These are phyloP conservation scores for Choiromyces venosus DNA, from an alignment of 495 filamentous ascomycete genomes.

Conservation along the genomic window DNA sequence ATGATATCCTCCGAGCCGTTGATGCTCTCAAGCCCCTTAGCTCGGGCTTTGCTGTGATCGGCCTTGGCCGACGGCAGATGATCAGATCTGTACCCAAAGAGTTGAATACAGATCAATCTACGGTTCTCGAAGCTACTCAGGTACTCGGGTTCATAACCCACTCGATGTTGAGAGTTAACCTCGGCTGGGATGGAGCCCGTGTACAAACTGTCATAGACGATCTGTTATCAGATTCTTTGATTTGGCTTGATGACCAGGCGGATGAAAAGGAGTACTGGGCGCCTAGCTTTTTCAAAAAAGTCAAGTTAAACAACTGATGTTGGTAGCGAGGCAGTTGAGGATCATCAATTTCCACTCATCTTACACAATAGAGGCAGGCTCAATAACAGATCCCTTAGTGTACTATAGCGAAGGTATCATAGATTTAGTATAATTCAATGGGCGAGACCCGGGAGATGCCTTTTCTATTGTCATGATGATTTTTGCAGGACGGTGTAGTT, in stretches of 20 bases:
- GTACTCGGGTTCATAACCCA: slow-evolving; percentile 82
- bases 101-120: slow-evolving; percentile 88
- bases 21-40: slow-evolving; percentile 81
- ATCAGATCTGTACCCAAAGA: slow-evolving; percentile 94
- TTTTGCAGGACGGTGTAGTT: background rate
- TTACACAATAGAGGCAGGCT: background rate
- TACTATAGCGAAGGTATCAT: background rate
- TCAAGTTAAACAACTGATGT: background rate
- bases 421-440: background rate
- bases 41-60: slow-evolving; percentile 75
- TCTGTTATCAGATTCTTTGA: slow-evolving; percentile 79
- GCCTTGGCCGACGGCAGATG: slow-evolving; percentile 74
- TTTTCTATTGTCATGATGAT: background rate
- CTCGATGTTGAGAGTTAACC: slow-evolving; percentile 86
- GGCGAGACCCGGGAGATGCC: background rate
- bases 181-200: slow-evolving; percentile 76
- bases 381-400: background rate
- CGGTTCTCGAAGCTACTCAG: slow-evolving; percentile 79
- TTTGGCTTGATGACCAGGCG: slow-evolving; percentile 88
- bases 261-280: slow-evolving; percentile 95
- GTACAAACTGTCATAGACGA: slow-evolving; percentile 87
- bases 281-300: slow-evolving; percentile 47
- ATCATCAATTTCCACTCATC: background rate
- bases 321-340: background rate
- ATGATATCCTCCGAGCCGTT: slow-evolving; percentile 88